A percentile compares a stretch with the other conserved stretches of the same genome.
Conservation (phyloP, 2,329 filamentous ascomycete species). For the Pseudohalonectria lignicola region DNA sequence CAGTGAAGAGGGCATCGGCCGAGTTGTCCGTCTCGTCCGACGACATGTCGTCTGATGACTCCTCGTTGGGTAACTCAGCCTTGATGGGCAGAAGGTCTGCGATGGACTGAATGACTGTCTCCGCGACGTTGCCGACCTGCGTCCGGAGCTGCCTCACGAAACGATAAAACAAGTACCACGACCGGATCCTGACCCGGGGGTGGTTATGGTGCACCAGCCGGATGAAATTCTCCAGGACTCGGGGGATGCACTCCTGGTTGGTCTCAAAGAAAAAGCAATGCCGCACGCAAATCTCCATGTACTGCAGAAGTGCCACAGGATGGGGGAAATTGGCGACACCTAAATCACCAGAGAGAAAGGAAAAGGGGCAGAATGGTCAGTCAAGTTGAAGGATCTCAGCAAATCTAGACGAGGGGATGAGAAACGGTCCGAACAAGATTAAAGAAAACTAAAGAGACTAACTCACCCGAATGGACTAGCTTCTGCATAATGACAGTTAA, state of each 20-base stretch:
- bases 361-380: background rate
- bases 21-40: constrained; percentile 87
- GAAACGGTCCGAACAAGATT: background rate
- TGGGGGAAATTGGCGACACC: constrained; percentile 79
- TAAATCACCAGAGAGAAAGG: too few species aligned
- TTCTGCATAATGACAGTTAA: constrained; percentile 87
- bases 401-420: background rate
- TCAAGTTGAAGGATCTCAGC: background rate
- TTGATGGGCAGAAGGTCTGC: constrained; percentile 81
- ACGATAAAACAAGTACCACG: constrained; percentile 94
- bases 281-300: constrained; percentile 96
- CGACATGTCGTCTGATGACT: constrained; percentile 73
- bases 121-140: constrained; percentile 79
- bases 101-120: constrained; percentile 85
- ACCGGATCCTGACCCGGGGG: constrained; percentile 75
- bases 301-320: constrained; percentile 86
- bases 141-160: constrained; percentile 79
- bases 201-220: constrained; percentile 80
- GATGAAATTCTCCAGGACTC: constrained; percentile 85
- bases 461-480: constrained; percentile 83
- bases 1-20: constrained; percentile 81
- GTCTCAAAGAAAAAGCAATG: constrained; percentile 90
- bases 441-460: constrained; percentile 2
- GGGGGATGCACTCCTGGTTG: constrained; percentile 69
- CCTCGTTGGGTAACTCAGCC: constrained; percentile 71